A percentile compares a stretch with the other conserved stretches of the same genome.
Evolutionary conservation across 495 filamentous ascomycete species (phyloP).

Genomic region (Neohortaea acidophila): DNA sequence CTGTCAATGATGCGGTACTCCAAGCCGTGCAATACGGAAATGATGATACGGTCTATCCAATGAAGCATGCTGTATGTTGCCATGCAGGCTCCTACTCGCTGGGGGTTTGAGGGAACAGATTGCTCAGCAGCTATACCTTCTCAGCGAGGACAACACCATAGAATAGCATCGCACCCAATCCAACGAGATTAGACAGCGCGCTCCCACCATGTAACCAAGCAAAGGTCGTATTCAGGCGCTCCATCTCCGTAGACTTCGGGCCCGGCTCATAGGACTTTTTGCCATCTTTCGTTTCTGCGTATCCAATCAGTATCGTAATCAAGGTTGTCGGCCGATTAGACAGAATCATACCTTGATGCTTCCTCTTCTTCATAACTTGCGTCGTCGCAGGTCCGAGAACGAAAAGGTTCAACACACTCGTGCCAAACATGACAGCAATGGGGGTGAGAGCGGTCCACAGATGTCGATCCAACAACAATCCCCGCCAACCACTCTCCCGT

Average conservation of each 20-base stretch:
- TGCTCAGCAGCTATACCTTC: conserved; percentile 35
- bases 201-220: conserved; percentile 62
- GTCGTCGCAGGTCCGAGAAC: conserved; percentile 58
- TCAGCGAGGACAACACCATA: conserved; percentile 60
- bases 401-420: conserved; percentile 49
- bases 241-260: conserved; percentile 69
- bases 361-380: conserved; percentile 55
- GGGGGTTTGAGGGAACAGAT: no score
- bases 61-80: no score
- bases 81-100: no score
- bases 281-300: conserved; percentile 56
- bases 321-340: background rate
- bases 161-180: conserved; percentile 46
- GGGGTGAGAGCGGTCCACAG: conserved; percentile 46
- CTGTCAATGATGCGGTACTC: no score
- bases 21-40: no score
- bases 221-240: conserved; percentile 65
- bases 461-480: conserved; percentile 32
- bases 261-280: conserved; percentile 64
- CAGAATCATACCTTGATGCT: conserved; percentile 49
- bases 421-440: conserved; percentile 45
- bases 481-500: conserved; percentile 6
- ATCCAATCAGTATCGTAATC: background rate
- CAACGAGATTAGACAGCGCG: conserved; percentile 55
- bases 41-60: no score